A percentile compares a stretch with the other conserved stretches of the same genome.
Conservation (phyloP, 2,329 filamentous ascomycete genomes). For the Penicillium aurantiogriseum region DNA sequence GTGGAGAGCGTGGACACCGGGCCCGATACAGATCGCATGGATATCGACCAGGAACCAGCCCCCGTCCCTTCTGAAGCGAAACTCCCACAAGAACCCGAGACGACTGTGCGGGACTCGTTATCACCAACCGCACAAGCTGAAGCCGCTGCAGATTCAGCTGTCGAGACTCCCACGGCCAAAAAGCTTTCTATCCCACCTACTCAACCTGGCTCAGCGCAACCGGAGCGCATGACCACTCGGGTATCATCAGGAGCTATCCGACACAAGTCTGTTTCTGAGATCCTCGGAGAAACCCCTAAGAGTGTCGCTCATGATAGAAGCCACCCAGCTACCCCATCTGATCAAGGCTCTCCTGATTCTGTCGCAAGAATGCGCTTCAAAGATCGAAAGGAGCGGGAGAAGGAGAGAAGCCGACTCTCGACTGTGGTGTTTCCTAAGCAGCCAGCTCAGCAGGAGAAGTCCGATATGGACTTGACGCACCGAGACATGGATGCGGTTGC, state of each 20-base stretch:
- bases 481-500: slow-evolving; percentile 50
- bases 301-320: slow-evolving; percentile 35
- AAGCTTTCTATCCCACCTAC: slow-evolving; percentile 23
- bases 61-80: slow-evolving; percentile 13
- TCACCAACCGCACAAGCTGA: slow-evolving; percentile 17
- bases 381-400: slow-evolving; percentile 58
- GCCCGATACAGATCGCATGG: slow-evolving; percentile 19
- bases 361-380: slow-evolving; percentile 43
- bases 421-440: slow-evolving; percentile 78
- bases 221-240: slow-evolving; percentile 64
- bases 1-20: slow-evolving; percentile 23
- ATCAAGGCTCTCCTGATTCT: slow-evolving; percentile 31
- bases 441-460: slow-evolving; percentile 51
- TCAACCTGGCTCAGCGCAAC: slow-evolving; percentile 34
- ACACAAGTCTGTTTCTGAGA: slow-evolving; percentile 71
- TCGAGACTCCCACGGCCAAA: slow-evolving; percentile 15
- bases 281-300: slow-evolving; percentile 60
- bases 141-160: slow-evolving; percentile 11
- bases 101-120: slow-evolving; percentile 12
- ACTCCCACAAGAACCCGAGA: slow-evolving; percentile 11
- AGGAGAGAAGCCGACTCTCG: slow-evolving; percentile 62
- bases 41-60: slow-evolving; percentile 17
- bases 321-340: slow-evolving; percentile 23
- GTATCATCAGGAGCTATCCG: slow-evolving; percentile 69
- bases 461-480: slow-evolving; percentile 39